phyloP scores from a whole-genome alignment of 352 stramenopile species.

The Saprolegnia diclina region DNA sequence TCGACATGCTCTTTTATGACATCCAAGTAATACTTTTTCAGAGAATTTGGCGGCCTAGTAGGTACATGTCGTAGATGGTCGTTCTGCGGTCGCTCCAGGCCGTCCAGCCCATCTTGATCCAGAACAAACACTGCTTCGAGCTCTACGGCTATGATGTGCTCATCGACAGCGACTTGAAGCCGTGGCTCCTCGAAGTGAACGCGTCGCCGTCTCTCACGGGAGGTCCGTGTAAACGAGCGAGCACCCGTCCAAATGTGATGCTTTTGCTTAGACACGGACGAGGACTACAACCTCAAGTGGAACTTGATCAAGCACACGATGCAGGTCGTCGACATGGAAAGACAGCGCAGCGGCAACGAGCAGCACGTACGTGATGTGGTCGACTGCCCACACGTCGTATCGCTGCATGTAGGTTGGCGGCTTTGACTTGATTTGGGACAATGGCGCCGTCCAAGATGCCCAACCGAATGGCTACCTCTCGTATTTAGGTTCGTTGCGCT shows the following conservation, averaged over 20 bases:
- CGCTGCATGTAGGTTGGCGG: slow-evolving; percentile 35
- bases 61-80: slow-evolving; percentile 33
- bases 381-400: neutral
- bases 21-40: slow-evolving; percentile 47
- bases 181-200: slow-evolving; percentile 86
- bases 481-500: slow-evolving; percentile 40
- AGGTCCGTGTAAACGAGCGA: neutral
- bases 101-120: slow-evolving; percentile 84
- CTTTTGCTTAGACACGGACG: slow-evolving; percentile 41
- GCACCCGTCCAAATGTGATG: neutral
- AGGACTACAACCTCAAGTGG: slow-evolving; percentile 82
- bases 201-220: slow-evolving; percentile 51
- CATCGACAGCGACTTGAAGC: slow-evolving; percentile 73
- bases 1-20: slow-evolving; percentile 63
- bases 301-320: slow-evolving; percentile 85
- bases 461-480: slow-evolving; percentile 49
- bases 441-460: slow-evolving; percentile 35
- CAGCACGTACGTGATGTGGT: slow-evolving; percentile 29
- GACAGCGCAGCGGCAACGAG: slow-evolving; percentile 38
- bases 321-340: slow-evolving; percentile 82
- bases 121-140: slow-evolving; percentile 87
- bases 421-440: slow-evolving; percentile 68
- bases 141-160: slow-evolving; percentile 88
- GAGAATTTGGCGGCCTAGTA: neutral
- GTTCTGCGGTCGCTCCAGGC: slow-evolving; percentile 77